Evolutionary conservation across 2,329 filamentous ascomycete species (phyloP).

Genomic region (Ploettnerulaceae sp.): DNA sequence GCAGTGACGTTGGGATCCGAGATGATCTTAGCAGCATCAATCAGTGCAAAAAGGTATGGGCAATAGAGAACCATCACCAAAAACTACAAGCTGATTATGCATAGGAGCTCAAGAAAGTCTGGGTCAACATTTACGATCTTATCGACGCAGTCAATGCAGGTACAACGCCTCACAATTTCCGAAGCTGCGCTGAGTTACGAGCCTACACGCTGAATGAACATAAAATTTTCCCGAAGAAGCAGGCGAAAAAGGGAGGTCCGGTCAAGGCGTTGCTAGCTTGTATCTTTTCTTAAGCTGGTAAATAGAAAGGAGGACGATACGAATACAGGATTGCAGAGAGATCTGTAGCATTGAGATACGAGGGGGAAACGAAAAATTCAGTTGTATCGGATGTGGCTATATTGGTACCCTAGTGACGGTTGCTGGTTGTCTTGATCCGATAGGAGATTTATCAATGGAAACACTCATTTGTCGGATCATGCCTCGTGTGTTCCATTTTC

Average conservation of each 20-base stretch:
- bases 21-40: slow-evolving; percentile 39
- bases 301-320: too few relatives aligned
- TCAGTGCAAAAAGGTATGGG: slow-evolving; percentile 41
- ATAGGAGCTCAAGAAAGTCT: slow-evolving; percentile 38
- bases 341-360: too few relatives aligned
- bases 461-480: too few relatives aligned
- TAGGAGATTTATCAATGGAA: too few relatives aligned
- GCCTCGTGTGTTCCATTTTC: too few relatives aligned
- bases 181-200: slow-evolving; percentile 33
- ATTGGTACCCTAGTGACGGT: too few relatives aligned
- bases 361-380: background rate
- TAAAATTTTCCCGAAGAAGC: slow-evolving; percentile 43
- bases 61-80: too few relatives aligned
- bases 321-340: too few relatives aligned
- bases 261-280: slow-evolving; percentile 37
- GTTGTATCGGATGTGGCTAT: too few relatives aligned
- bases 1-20: slow-evolving; percentile 40
- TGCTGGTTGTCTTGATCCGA: too few relatives aligned
- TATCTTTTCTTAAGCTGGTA: slow-evolving; percentile 22
- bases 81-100: background rate
- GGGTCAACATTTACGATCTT: slow-evolving; percentile 48
- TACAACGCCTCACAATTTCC: slow-evolving; percentile 34
- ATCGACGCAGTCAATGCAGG: slow-evolving; percentile 35
- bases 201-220: slow-evolving; percentile 36
- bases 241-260: slow-evolving; percentile 39